phyloP scores from a whole-genome alignment of 2,329 filamentous ascomycete species.

The Penicillium griseofulvum region DNA sequence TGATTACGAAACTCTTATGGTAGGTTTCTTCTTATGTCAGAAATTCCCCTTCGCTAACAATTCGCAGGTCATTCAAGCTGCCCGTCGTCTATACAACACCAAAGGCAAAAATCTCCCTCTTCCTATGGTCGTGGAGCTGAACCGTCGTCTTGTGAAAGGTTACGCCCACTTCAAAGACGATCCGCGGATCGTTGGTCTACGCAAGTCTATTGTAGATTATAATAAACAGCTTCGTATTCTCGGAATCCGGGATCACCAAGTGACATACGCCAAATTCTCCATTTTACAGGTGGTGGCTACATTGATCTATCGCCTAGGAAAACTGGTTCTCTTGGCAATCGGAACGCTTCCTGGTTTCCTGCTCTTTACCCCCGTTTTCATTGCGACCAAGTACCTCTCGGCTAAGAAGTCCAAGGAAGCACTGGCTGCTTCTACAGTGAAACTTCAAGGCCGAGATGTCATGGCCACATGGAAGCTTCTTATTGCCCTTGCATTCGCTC shows the following conservation, averaged over 20 bases:
- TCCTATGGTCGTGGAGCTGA: conserved; percentile 89
- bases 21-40: conserved; percentile 28
- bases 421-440: conserved; percentile 80
- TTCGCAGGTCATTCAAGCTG: conserved; percentile 77
- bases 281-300: conserved; percentile 71
- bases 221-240: conserved; percentile 83
- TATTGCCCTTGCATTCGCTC: conserved; percentile 79
- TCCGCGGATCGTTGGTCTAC: conserved; percentile 72
- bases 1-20: conserved; percentile 94
- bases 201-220: conserved; percentile 75
- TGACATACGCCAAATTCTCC: conserved; percentile 84
- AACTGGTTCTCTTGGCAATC: conserved; percentile 72
- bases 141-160: conserved; percentile 83
- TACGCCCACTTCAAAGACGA: conserved; percentile 93
- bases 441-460: conserved; percentile 82
- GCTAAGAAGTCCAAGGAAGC: conserved; percentile 78
- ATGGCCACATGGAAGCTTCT: conserved; percentile 94
- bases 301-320: conserved; percentile 74
- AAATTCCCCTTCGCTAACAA: conserved; percentile 29
- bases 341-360: conserved; percentile 82
- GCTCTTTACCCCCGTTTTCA: conserved; percentile 85
- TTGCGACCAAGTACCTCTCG: conserved; percentile 78
- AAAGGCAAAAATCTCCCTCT: conserved; percentile 91
- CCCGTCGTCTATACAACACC: conserved; percentile 87
- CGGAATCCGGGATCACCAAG: conserved; percentile 88